Percentiles rank a stretch among this genome's conserved stretches.
Evolutionary conservation across 257 asterid species (phyloP).

Genomic region (Fraxinus pennsylvanica): DNA sequence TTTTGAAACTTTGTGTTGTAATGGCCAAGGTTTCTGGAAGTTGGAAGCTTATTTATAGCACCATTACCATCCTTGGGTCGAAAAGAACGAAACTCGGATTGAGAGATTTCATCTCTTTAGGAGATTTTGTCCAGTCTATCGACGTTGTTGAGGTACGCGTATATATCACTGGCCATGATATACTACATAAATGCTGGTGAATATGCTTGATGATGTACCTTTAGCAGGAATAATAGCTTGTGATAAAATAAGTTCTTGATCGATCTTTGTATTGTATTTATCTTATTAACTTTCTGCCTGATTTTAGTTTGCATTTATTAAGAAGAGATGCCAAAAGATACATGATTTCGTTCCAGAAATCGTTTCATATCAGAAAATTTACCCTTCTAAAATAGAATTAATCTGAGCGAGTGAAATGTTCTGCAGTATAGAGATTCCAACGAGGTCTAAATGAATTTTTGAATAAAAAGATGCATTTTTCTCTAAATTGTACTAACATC

Average conservation of each 20-base stretch:
- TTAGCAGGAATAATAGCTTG: neutral
- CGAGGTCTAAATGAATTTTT: neutral
- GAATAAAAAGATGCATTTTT: neutral
- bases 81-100: conserved; percentile 88
- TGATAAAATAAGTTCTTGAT: neutral
- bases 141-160: conserved; percentile 61
- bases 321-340: neutral
- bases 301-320: neutral
- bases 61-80: conserved; percentile 79
- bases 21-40: conserved; percentile 64
- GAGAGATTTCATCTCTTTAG: conserved; percentile 78
- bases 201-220: neutral
- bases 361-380: neutral
- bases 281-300: neutral
- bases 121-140: conserved; percentile 68
- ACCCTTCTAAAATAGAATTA: neutral
- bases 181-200: conserved; percentile 1
- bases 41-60: conserved; percentile 87
- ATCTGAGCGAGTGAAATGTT: neutral
- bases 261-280: neutral
- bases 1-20: neutral
- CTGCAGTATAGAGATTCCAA: neutral
- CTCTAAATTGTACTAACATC: conserved; percentile 30
- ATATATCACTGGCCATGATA: neutral
- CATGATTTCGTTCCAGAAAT: neutral